Conservation (phyloP, 345 rosid genomes). For the Alliaria petiolata region DNA sequence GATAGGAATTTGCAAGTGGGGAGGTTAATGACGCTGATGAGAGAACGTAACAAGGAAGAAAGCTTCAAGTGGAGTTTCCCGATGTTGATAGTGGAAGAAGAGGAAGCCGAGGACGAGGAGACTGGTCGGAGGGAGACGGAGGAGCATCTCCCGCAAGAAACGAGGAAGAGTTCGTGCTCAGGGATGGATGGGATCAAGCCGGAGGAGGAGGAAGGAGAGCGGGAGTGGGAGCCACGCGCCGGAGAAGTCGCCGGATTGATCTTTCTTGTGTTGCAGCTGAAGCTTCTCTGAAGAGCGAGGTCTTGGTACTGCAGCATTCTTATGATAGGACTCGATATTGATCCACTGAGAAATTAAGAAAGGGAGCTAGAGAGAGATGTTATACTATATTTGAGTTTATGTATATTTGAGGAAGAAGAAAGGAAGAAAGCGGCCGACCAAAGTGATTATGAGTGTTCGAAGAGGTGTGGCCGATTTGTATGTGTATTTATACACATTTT, state of each 20-base stretch:
- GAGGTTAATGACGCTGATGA: slow-evolving; percentile 46
- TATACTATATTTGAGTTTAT: background rate
- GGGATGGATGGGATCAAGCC: slow-evolving; percentile 35
- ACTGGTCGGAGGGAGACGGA: background rate
- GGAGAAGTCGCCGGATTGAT: slow-evolving; percentile 40
- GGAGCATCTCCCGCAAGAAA: slow-evolving; percentile 25
- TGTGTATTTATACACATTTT: slow-evolving; percentile 37
- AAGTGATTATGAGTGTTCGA: slow-evolving; percentile 61
- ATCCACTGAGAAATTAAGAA: background rate
- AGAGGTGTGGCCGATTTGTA: slow-evolving; percentile 47
- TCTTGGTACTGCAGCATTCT: slow-evolving; percentile 28
- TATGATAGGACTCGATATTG: slow-evolving; percentile 1
- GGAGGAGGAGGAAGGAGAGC: slow-evolving; percentile 40
- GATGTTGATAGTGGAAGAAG: slow-evolving; percentile 10
- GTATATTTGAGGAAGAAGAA: background rate
- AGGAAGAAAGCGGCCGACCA: slow-evolving; percentile 55
- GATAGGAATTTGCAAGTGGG: slow-evolving; percentile 53
- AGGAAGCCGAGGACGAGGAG: slow-evolving; percentile 17
- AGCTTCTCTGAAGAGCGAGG: slow-evolving; percentile 34
- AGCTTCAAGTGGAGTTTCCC: slow-evolving; percentile 31
- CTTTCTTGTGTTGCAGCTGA: slow-evolving; percentile 31
- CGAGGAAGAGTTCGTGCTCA: slow-evolving; percentile 38
- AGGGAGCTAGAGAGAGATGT: background rate
- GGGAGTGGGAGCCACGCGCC: slow-evolving; percentile 24
- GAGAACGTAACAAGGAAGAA: slow-evolving; percentile 57